Conservation (phyloP, 1,139 yeast species). For the Diutina siamensis region DNA sequence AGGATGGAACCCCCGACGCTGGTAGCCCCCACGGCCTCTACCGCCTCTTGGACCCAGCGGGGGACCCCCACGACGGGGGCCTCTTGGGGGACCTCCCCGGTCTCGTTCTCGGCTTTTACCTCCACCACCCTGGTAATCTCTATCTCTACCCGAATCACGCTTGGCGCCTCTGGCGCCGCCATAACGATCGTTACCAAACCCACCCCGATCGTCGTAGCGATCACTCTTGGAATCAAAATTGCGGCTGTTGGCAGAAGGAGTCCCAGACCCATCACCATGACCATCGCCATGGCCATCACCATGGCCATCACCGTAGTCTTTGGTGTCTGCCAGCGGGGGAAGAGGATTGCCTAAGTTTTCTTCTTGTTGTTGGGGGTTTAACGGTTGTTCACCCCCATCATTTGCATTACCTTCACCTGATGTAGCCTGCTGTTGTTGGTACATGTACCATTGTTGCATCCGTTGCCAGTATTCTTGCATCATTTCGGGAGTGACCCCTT, state of each 20-base stretch:
- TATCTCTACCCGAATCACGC: background rate
- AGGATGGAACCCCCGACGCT: conserved; percentile 3
- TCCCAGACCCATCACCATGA: conserved; percentile 10
- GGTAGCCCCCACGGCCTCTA: conserved; percentile 7
- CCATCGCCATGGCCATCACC: conserved; percentile 15
- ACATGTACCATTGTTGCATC: conserved; percentile 70
- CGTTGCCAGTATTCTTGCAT: conserved; percentile 84
- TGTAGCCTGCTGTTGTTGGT: conserved; percentile 51
- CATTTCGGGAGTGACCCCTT: conserved; percentile 52
- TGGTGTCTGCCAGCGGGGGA: background rate
- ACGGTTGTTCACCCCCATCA: conserved; percentile 39
- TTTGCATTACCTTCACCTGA: conserved; percentile 29
- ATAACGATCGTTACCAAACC: conserved; percentile 11
- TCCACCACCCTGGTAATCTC: background rate
- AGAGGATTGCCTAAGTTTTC: background rate
- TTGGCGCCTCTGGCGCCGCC: conserved; percentile 6
- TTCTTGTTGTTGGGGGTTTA: conserved; percentile 5
- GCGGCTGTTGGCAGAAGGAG: background rate
- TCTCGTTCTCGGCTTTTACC: conserved; percentile 11
- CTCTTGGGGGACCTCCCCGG: conserved; percentile 10
- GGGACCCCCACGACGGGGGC: conserved; percentile 9
- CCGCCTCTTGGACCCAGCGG: conserved; percentile 10
- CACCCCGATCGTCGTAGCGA: conserved; percentile 11
- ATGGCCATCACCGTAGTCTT: background rate
- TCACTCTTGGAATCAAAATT: background rate